phyloP scores from a whole-genome alignment of 768 basidiomycete genomes.

The Zangia roseola region DNA sequence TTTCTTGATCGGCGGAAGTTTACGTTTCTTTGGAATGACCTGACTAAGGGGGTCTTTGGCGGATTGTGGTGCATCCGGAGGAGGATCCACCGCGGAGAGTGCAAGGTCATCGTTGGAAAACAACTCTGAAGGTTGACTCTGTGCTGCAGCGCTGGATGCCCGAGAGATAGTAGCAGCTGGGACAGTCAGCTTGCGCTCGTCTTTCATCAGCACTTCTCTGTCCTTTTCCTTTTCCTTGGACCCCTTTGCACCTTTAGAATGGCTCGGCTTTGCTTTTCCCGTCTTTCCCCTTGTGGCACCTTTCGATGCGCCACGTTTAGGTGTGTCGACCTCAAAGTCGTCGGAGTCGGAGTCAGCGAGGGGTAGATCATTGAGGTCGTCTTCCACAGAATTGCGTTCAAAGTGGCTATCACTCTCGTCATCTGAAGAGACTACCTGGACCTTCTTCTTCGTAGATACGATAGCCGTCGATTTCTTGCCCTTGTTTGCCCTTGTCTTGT shows the following conservation, averaged over 20 bases:
- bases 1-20: slow-evolving; percentile 69
- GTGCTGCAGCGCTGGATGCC: slow-evolving; percentile 33
- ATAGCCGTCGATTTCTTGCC: slow-evolving; percentile 15
- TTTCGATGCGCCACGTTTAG: slow-evolving; percentile 24
- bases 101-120: slow-evolving; percentile 32
- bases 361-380: slow-evolving; percentile 25
- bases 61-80: slow-evolving; percentile 24
- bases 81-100: slow-evolving; percentile 7
- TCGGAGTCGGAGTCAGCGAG: slow-evolving; percentile 30
- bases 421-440: slow-evolving; percentile 28
- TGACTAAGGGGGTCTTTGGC: slow-evolving; percentile 25
- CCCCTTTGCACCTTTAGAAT: slow-evolving; percentile 23
- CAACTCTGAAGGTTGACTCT: slow-evolving; percentile 28
- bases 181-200: slow-evolving; percentile 38
- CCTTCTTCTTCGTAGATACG: slow-evolving; percentile 19
- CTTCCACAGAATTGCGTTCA: slow-evolving; percentile 25
- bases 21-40: slow-evolving; percentile 53
- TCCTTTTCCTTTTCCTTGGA: slow-evolving; percentile 32
- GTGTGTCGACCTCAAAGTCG: slow-evolving; percentile 24
- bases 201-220: slow-evolving; percentile 39
- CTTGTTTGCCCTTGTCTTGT: slow-evolving; percentile 12
- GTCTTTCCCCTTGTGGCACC: slow-evolving; percentile 25
- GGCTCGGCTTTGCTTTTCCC: slow-evolving; percentile 20
- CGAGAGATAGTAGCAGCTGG: slow-evolving; percentile 17
- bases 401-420: slow-evolving; percentile 25